phyloP scores from a whole-genome alignment of 1,284 basidiomycete genomes.

The Melampsora americana region DNA sequence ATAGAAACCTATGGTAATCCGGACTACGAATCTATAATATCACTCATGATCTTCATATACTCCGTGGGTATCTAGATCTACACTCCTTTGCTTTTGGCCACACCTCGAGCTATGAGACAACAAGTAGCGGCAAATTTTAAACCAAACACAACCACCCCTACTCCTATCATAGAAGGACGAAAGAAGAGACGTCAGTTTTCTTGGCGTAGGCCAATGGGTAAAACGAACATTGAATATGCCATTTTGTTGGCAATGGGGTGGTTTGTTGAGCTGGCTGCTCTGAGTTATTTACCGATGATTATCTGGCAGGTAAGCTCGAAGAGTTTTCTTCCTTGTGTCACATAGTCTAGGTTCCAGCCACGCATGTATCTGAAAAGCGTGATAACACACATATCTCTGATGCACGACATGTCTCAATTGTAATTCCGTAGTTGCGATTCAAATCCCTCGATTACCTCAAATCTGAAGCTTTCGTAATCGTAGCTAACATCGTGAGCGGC shows the following conservation, averaged over 20 bases:
- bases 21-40: too few species aligned
- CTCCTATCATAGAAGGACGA: slow-evolving; percentile 5
- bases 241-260: neutral
- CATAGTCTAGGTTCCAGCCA: too few species aligned
- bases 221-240: slow-evolving; percentile 3
- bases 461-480: slow-evolving; percentile 2
- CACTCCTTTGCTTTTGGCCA: slow-evolving; percentile 12
- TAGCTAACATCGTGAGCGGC: neutral
- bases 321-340: too few species aligned
- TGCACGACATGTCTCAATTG: too few species aligned
- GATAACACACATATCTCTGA: too few species aligned
- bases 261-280: slow-evolving; percentile 8
- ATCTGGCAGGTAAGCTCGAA: neutral
- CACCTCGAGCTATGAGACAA: slow-evolving; percentile 7
- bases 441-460: neutral
- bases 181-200: neutral
- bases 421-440: neutral
- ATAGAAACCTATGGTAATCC: too few species aligned
- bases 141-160: neutral
- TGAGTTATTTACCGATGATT: slow-evolving; percentile 3
- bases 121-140: neutral
- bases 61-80: neutral
- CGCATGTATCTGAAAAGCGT: too few species aligned
- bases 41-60: too few species aligned
- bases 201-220: neutral